Base-by-base conservation (phyloP, 371 early-diverging fungal genomes). In the Mortierella sp. region DNA sequence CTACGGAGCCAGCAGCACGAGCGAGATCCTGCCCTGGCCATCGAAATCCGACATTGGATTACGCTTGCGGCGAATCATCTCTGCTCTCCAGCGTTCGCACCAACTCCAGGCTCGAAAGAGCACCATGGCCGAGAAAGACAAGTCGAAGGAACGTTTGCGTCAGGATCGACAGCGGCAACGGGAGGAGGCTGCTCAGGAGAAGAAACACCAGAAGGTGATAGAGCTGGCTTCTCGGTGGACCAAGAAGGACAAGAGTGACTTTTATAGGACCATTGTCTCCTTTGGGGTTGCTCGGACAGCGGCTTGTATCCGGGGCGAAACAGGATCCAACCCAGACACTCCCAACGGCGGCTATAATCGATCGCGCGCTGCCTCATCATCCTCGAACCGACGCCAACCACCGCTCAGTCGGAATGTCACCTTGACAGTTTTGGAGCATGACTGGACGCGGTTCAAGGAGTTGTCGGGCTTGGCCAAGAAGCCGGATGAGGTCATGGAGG, bases 381-480 rank as follows among this genome's bases (percentile, higher is more conserved):
- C 55, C 31, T 67, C 76, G 22, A 76, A 66, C 47, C 53, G 66
- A 31, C 71, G 75, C 8, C 68, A 68, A 14, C 79, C 76, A 22
- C 58, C 70, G 4, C 58, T 73, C 8, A 69, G 70, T 24, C 70
- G 53, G 40, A 55, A 41, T 7, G 39, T 45, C 19, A 40, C 37
- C 19, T 52, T 50, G 16, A 13, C 8, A 52, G 43, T 26, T 24
- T 22, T 73, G 39, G 43, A 22, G 40, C 77, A 85, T 69, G 84
- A 83, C 69, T 96, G 96, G 96, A 81, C 83, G 2, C 86, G 90
- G 5, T 95, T 95, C 88, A 93, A 92, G 75, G 91, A 91, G 64
- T 81, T 94, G 40, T 90, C 95, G 24, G 90, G 92, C 24, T 75
- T 96, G 47, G 86, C 82, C 39, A 90, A 91, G 73, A 95, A 95